Percentiles rank a stretch among this genome's conserved stretches.
Conservation (phyloP, 495 filamentous ascomycete genomes). For the Sordaria brevicollis region DNA sequence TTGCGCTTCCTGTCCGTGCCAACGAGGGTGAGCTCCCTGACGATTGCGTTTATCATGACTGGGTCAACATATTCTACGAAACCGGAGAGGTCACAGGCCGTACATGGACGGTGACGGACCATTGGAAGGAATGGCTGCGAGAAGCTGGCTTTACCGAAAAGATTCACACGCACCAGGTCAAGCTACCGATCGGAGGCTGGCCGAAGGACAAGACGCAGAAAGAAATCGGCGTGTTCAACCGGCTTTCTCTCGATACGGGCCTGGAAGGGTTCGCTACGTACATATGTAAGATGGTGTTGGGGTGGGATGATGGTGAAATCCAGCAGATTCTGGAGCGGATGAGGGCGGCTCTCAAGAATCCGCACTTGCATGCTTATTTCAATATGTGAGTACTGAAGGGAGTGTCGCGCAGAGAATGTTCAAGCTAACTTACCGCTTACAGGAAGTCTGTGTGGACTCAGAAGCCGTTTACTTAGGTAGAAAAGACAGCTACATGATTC, state of each 20-base stretch:
- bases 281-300: constrained; percentile 31
- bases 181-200: constrained; percentile 46
- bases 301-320: constrained; percentile 35
- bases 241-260: constrained; percentile 27
- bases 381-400: constrained; percentile 21
- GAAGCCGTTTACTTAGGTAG: not conserved
- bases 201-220: constrained; percentile 32
- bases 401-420: too few relatives aligned
- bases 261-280: constrained; percentile 35
- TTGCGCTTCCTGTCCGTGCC: constrained; percentile 20
- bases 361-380: constrained; percentile 31
- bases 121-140: constrained; percentile 37
- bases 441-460: not conserved
- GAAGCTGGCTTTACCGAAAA: constrained; percentile 45
- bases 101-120: constrained; percentile 25
- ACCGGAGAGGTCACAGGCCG: constrained; percentile 11
- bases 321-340: constrained; percentile 30
- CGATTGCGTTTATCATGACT: constrained; percentile 26
- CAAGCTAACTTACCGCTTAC: not conserved
- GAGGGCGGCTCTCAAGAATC: constrained; percentile 26
- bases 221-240: constrained; percentile 27
- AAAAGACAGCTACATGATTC: not conserved
- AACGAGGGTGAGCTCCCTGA: constrained; percentile 31
- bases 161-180: constrained; percentile 34
- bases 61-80: constrained; percentile 27